Conservation (phyloP, 2,329 filamentous ascomycete genomes). For the Ceratocystis destructans region DNA sequence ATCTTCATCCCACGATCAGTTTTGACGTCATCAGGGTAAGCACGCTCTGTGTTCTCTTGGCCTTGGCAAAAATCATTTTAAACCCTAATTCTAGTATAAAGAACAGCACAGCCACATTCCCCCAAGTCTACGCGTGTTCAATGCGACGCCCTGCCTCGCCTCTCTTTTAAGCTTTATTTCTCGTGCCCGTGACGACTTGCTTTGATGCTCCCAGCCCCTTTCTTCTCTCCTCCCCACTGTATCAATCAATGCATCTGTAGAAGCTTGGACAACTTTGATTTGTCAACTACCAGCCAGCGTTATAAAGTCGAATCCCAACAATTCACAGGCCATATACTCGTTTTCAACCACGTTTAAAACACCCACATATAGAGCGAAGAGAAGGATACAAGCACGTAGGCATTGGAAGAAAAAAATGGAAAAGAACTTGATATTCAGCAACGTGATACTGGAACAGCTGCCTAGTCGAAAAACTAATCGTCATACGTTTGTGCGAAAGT, state of each 20-base stretch:
- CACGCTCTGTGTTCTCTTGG: not conserved
- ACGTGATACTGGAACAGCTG: not conserved
- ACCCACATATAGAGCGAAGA: not conserved
- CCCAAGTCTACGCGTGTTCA: not conserved
- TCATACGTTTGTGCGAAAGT: not conserved
- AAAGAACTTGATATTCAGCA: constrained; percentile 1
- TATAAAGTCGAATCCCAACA: not conserved
- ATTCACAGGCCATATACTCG: too few species aligned
- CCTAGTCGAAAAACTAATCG: not conserved
- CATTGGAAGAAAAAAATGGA: not conserved
- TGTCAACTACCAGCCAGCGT: not conserved
- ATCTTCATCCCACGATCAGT: not conserved
- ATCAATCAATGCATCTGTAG: not conserved
- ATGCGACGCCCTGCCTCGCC: not conserved
- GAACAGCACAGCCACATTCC: not conserved
- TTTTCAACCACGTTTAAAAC: too few species aligned
- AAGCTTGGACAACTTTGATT: not conserved
- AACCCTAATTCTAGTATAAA: not conserved
- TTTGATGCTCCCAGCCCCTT: not conserved
- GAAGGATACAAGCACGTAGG: not conserved
- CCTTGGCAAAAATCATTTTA: too few species aligned
- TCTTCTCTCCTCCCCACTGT: not conserved
- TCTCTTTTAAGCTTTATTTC: not conserved
- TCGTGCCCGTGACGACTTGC: not conserved
- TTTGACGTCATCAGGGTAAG: not conserved